Evolutionary conservation across 164 flowering plant genomes (phyloP).

Genomic region (Vitis cinerea): DNA sequence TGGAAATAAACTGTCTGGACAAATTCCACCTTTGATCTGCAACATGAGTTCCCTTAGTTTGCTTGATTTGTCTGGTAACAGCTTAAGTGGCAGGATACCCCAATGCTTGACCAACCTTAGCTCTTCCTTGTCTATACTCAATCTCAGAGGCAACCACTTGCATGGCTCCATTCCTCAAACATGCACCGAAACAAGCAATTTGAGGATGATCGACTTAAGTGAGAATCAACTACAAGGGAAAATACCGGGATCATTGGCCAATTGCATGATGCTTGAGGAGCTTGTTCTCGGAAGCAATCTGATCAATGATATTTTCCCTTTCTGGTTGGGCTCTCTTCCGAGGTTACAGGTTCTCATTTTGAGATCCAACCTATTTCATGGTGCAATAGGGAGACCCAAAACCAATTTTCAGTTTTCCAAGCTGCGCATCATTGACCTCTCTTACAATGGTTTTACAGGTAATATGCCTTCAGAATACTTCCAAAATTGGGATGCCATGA

Average conservation of each 20-base stretch:
- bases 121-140: neutral
- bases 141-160: constrained; percentile 9
- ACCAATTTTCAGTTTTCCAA: too few relatives aligned
- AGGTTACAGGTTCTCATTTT: constrained; percentile 12
- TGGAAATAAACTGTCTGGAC: constrained; percentile 14
- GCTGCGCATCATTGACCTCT: too few relatives aligned
- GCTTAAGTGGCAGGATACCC: constrained; percentile 20
- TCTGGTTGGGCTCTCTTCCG: constrained; percentile 15
- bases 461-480: constrained; percentile 4
- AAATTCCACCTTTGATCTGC: constrained; percentile 16
- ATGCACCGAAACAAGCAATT: neutral
- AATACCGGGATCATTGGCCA: constrained; percentile 13
- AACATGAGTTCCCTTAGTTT: neutral
- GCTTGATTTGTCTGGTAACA: constrained; percentile 22
- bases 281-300: constrained; percentile 13
- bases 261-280: constrained; percentile 9
- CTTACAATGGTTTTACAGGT: constrained; percentile 7
- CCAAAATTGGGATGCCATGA: constrained; percentile 7
- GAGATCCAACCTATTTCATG: constrained; percentile 8
- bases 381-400: too few relatives aligned
- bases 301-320: constrained; percentile 18
- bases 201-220: constrained; percentile 8
- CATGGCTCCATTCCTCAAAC: constrained; percentile 12
- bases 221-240: constrained; percentile 12
- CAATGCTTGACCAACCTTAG: constrained; percentile 19